Percentiles rank a stretch among this genome's conserved stretches.
Conservation (phyloP, 2,329 filamentous ascomycete species). For the Fragosphaeria purpurea region DNA sequence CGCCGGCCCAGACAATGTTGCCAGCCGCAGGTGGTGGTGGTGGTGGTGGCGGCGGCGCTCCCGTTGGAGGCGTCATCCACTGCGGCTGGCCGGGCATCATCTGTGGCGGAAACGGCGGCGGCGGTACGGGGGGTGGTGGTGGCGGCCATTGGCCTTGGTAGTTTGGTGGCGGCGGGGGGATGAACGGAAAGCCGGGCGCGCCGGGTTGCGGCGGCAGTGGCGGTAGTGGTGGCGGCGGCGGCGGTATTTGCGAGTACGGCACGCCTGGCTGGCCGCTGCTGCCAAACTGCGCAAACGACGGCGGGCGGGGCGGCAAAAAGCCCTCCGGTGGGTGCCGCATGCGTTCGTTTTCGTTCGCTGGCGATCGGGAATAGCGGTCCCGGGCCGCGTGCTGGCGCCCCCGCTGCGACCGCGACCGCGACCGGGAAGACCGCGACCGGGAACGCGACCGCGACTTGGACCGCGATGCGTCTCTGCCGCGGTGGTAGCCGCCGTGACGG, state of each 20-base stretch:
- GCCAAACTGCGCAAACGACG: no score
- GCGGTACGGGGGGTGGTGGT: constrained; percentile 13
- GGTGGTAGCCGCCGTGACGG: neutral
- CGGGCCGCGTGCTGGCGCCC: constrained; percentile 1
- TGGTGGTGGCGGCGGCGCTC: neutral
- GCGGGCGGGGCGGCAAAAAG: constrained; percentile 8
- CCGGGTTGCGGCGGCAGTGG: neutral
- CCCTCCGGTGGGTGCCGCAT: no score
- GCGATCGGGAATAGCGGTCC: no score
- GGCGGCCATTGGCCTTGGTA: constrained; percentile 33
- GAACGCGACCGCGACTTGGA: constrained; percentile 14
- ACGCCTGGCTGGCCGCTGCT: no score
- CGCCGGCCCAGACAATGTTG: no score
- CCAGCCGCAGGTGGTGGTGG: no score
- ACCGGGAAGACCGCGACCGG: constrained; percentile 6
- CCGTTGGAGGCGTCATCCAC: neutral
- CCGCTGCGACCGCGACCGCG: constrained; percentile 7
- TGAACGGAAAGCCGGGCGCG: constrained; percentile 14
- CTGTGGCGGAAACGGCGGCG: constrained; percentile 17
- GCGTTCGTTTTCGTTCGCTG: neutral
- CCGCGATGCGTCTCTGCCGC: constrained; percentile 5
- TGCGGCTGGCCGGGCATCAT: neutral
- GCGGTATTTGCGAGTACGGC: constrained; percentile 7
- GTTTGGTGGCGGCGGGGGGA: constrained; percentile 25
- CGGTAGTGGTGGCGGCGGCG: neutral